Conservation (phyloP, 225 moss, liverwort and hornwort species). For the Polytrichum commune region DNA sequence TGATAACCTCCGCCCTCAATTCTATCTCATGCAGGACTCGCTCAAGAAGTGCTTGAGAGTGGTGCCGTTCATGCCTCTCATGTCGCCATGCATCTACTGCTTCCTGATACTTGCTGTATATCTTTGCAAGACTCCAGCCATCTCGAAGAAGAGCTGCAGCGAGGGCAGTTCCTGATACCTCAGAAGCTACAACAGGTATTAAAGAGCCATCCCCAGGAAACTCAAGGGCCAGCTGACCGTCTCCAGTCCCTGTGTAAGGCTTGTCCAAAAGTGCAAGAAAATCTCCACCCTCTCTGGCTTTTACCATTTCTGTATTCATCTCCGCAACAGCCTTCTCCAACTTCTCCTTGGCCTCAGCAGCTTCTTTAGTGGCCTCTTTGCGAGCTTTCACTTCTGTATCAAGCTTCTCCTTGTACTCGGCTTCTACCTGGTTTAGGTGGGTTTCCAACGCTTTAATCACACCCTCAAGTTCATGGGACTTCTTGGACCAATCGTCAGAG, state of each 20-base stretch:
- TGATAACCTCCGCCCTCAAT: slow-evolving; percentile 82
- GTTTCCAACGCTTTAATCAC: slow-evolving; percentile 96
- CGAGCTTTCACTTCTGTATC: slow-evolving; percentile 61
- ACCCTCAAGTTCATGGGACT: slow-evolving; percentile 92
- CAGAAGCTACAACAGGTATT: slow-evolving; percentile 57
- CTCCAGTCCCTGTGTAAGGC: slow-evolving; percentile 47
- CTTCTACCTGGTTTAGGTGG: slow-evolving; percentile 88
- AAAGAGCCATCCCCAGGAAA: slow-evolving; percentile 78
- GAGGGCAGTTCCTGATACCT: slow-evolving; percentile 92
- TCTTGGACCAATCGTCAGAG: slow-evolving; percentile 93
- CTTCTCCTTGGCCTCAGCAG: slow-evolving; percentile 64
- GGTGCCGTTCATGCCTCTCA: slow-evolving; percentile 90
- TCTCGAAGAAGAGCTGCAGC: slow-evolving; percentile 96
- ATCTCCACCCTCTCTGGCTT: slow-evolving; percentile 50
- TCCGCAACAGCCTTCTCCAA: slow-evolving; percentile 68
- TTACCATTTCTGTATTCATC: slow-evolving; percentile 43
- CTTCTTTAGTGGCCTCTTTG: slow-evolving; percentile 64
- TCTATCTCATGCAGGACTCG: slow-evolving; percentile 94
- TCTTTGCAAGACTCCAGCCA: slow-evolving; percentile 94
- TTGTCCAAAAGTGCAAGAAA: slow-evolving; percentile 59
- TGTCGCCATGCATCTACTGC: slow-evolving; percentile 98
- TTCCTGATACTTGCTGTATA: slow-evolving; percentile 97
- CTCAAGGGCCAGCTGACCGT: slow-evolving; percentile 70
- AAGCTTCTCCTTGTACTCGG: slow-evolving; percentile 82
- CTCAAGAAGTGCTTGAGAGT: slow-evolving; percentile 76